These are phyloP conservation scores for Craspedostauros australis DNA, from an alignment of 108 stramenopile species.

Conservation along the genomic window DNA sequence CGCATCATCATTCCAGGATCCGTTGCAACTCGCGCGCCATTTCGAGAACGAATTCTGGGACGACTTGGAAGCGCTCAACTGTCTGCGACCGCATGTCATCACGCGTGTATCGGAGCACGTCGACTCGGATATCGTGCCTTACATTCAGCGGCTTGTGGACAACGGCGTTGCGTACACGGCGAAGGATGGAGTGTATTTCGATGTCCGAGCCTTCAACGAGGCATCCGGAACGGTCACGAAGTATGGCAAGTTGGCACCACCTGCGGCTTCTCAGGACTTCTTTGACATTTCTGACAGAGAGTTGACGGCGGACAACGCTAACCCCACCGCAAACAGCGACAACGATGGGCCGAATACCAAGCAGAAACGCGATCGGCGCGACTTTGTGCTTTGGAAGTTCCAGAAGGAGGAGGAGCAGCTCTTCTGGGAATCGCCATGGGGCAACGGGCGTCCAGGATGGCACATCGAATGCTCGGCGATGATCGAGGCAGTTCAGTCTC, in stretches of 20 bases:
- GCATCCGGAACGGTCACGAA: conserved; percentile 24
- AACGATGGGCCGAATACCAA: neutral
- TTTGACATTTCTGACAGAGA: conserved; percentile 4
- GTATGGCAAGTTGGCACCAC: conserved; percentile 90
- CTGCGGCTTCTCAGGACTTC: conserved; percentile 53
- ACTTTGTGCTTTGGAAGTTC: conserved; percentile 98
- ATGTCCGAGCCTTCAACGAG: conserved; percentile 73
- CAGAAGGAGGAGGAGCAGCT: conserved; percentile 39
- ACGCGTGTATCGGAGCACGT: conserved; percentile 95
- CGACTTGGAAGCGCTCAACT: conserved; percentile 66
- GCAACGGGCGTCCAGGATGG: conserved; percentile 96
- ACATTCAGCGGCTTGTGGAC: conserved; percentile 66
- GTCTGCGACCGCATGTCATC: conserved; percentile 73
- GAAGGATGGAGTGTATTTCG: conserved; percentile 87
- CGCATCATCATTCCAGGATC: conserved; percentile 25
- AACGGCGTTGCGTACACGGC: conserved; percentile 83
- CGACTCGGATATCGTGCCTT: conserved; percentile 76
- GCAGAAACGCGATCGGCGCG: conserved; percentile 78
- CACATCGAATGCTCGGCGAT: conserved; percentile 99
- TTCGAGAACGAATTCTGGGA: conserved; percentile 62
- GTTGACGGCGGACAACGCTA: too few species aligned
- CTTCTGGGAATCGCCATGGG: conserved; percentile 91
- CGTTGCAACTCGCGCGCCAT: conserved; percentile 51
- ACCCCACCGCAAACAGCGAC: too few species aligned
- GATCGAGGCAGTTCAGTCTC: conserved; percentile 47